Evolutionary conservation across 1,284 basidiomycete genomes (phyloP).

Genomic region (Pseudozyma pruni): DNA sequence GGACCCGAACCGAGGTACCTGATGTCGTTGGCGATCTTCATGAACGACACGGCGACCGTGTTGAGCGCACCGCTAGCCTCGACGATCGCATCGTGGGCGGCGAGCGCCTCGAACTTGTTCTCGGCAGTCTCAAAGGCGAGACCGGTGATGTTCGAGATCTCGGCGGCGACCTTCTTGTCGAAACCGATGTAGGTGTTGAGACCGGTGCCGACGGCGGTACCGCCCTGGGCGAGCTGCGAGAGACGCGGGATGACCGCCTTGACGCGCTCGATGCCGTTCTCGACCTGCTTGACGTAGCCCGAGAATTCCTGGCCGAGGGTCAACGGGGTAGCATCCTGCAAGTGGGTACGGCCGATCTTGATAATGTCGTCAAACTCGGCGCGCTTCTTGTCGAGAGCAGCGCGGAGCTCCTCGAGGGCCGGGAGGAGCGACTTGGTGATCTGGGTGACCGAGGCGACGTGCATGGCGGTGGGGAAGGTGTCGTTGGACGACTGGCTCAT

Average conservation of each 20-base stretch:
- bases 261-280: conserved; percentile 88
- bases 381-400: conserved; percentile 84
- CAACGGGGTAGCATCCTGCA: conserved; percentile 95
- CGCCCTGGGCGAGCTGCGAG: conserved; percentile 93
- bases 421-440: conserved; percentile 84
- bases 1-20: conserved; percentile 97
- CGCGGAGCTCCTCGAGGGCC: conserved; percentile 82
- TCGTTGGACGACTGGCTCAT: conserved; percentile 99
- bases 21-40: conserved; percentile 99
- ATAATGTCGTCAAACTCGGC: conserved; percentile 75
- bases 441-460: conserved; percentile 93
- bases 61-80: conserved; percentile 97
- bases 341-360: conserved; percentile 98
- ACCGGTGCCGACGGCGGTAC: conserved; percentile 95
- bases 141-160: conserved; percentile 91
- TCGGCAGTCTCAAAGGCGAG: conserved; percentile 93
- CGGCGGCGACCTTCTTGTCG: conserved; percentile 90
- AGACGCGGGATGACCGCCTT: conserved; percentile 85
- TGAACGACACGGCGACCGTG: conserved; percentile 90
- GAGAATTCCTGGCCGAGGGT: conserved; percentile 99
- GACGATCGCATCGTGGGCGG: conserved; percentile 94
- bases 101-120: conserved; percentile 99
- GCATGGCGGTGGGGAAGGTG: conserved; percentile 99
- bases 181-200: conserved; percentile 97
- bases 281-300: conserved; percentile 94